Evolutionary conservation across 225 moss, liverwort and hornwort genomes (phyloP).

Genomic region (Pleurozium schreberi): DNA sequence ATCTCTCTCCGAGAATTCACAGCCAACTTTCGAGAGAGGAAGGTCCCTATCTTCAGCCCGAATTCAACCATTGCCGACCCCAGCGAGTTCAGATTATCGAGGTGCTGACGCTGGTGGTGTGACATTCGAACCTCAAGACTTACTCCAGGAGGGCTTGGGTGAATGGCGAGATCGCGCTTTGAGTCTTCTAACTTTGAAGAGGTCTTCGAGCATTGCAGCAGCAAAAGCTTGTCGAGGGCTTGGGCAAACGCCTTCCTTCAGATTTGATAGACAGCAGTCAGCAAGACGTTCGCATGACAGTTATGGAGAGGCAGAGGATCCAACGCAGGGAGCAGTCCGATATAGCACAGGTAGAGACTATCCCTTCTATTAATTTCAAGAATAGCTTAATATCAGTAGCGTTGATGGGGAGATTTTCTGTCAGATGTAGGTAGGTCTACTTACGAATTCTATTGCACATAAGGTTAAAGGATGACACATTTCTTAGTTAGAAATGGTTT

Average conservation of each 20-base stretch:
- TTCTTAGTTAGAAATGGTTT: neutral
- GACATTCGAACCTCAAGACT: conserved; percentile 43
- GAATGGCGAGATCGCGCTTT: conserved; percentile 71
- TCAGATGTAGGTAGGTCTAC: neutral
- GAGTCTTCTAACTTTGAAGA: conserved; percentile 40
- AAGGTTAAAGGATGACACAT: neutral
- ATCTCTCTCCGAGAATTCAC: conserved; percentile 8
- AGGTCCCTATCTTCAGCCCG: conserved; percentile 12
- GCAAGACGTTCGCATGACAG: conserved; percentile 40
- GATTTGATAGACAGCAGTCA: conserved; percentile 29
- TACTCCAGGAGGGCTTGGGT: conserved; percentile 58
- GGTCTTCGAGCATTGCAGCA: conserved; percentile 22
- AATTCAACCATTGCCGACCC: conserved; percentile 16
- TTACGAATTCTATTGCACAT: neutral
- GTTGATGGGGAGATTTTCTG: neutral
- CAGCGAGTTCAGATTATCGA: neutral
- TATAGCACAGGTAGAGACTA: conserved; percentile 28
- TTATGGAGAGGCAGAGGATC: conserved; percentile 25
- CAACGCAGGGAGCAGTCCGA: conserved; percentile 28
- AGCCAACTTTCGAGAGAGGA: conserved; percentile 6
- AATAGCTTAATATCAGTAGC: neutral
- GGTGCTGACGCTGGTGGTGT: conserved; percentile 1
- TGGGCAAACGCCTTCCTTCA: conserved; percentile 19
- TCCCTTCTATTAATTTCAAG: neutral
- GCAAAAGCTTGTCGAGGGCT: conserved; percentile 15